Evolutionary conservation across 83 land plant genomes (phyloP).

Genomic region (Picea abies): DNA sequence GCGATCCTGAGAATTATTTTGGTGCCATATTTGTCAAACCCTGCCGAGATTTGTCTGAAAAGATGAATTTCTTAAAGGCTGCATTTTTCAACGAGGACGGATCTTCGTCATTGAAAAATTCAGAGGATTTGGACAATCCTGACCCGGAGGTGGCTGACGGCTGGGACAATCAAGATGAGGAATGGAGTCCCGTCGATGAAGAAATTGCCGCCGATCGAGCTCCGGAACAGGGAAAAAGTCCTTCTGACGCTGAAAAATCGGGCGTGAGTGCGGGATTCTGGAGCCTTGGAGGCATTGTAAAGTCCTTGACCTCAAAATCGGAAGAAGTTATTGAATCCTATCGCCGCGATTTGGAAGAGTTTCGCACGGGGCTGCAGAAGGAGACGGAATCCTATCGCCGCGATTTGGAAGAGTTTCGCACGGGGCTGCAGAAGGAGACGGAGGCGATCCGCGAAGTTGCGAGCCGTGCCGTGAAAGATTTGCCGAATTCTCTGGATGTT

Average conservation of each 20-base stretch:
- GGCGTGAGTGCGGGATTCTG: slow-evolving; percentile 22
- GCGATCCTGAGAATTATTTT: too few species aligned
- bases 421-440: slow-evolving; percentile 81
- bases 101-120: too few species aligned
- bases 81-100: too few species aligned
- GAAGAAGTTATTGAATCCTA: slow-evolving; percentile 81
- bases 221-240: too few species aligned
- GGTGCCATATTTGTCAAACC: too few species aligned
- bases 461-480: slow-evolving; percentile 67
- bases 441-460: slow-evolving; percentile 71
- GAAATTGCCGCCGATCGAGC: too few species aligned
- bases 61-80: too few species aligned
- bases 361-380: slow-evolving; percentile 74
- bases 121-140: too few species aligned
- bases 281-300: slow-evolving; percentile 68
- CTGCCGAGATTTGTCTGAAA: too few species aligned
- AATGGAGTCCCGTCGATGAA: too few species aligned
- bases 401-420: slow-evolving; percentile 82
- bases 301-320: slow-evolving; percentile 56
- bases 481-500: slow-evolving; percentile 73
- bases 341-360: slow-evolving; percentile 82
- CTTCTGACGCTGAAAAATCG: neutral
- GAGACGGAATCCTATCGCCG: slow-evolving; percentile 84
- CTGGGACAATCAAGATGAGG: too few species aligned
- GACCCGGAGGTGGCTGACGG: too few species aligned